A percentile compares a stretch with the other conserved stretches of the same genome.
phyloP scores from a whole-genome alignment of 768 basidiomycete species.

The Mycena haematopus region DNA sequence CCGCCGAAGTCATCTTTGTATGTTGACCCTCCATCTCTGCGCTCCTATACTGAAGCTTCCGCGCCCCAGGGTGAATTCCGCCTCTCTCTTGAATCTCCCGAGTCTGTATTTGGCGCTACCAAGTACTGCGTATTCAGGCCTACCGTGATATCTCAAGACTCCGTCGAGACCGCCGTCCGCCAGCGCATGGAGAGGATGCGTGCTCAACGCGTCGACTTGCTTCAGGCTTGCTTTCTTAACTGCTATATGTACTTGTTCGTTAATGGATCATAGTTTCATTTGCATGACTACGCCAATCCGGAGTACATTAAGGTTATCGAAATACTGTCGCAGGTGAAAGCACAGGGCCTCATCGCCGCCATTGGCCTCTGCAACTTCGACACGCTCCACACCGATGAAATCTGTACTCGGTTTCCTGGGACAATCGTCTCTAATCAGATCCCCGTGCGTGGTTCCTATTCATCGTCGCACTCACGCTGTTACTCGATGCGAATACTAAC shows the following conservation, averaged over 20 bases:
- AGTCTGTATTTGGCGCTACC: conserved; percentile 70
- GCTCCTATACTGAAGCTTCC: conserved; percentile 1
- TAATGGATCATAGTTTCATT: conserved; percentile 64
- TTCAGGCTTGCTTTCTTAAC: conserved; percentile 58
- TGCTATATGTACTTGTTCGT: conserved; percentile 7
- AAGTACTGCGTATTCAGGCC: conserved; percentile 86
- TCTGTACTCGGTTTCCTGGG: conserved; percentile 74
- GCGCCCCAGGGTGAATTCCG: conserved; percentile 71
- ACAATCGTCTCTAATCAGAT: conserved; percentile 82
- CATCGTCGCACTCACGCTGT: conserved; percentile 12
- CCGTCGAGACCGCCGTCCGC: conserved; percentile 67
- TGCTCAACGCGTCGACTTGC: conserved; percentile 63
- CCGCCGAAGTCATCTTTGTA: conserved; percentile 83
- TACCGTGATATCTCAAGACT: conserved; percentile 53
- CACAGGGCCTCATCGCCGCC: conserved; percentile 62
- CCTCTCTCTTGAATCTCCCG: conserved; percentile 46
- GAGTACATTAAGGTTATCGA: conserved; percentile 52
- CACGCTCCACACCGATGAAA: conserved; percentile 74
- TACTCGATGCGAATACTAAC: conserved; percentile 10
- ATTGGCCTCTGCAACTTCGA: conserved; percentile 88
- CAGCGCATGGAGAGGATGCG: conserved; percentile 78
- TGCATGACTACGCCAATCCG: conserved; percentile 70
- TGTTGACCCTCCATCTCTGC: conserved; percentile 33
- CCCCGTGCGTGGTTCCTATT: conserved; percentile 57
- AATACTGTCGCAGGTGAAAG: conserved; percentile 64